Evolutionary conservation across 192 early-diverging fungal genomes (phyloP).

Genomic region (Coemansia sp.): DNA sequence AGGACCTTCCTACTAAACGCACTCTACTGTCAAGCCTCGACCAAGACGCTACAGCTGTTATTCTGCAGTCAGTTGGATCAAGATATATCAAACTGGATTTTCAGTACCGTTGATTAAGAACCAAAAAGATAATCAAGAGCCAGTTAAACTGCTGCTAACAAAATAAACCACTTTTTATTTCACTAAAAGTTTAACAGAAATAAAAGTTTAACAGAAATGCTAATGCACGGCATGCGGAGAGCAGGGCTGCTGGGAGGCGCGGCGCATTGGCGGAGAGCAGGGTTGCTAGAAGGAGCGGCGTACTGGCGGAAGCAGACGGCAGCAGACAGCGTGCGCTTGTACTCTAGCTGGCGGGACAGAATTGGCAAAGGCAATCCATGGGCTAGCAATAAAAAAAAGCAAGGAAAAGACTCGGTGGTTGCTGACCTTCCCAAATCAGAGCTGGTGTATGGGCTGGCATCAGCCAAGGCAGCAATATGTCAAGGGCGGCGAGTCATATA

Average conservation of each 20-base stretch:
- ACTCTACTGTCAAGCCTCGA: too few relatives aligned
- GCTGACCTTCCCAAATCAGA: slow-evolving; percentile 17
- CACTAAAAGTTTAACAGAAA: too few relatives aligned
- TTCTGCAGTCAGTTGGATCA: too few relatives aligned
- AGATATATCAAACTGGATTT: too few relatives aligned
- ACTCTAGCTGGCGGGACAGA: not conserved
- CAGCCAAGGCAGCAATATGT: slow-evolving; percentile 26
- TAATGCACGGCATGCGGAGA: not conserved
- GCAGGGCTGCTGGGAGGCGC: not conserved
- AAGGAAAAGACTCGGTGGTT: not conserved
- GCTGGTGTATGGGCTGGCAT: slow-evolving; percentile 33
- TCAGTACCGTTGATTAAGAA: too few relatives aligned
- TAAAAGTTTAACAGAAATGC: too few relatives aligned
- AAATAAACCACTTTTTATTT: too few relatives aligned
- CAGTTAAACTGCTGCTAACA: too few relatives aligned
- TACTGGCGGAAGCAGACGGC: not conserved
- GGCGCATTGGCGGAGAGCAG: not conserved
- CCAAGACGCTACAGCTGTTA: too few relatives aligned
- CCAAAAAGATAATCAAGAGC: too few relatives aligned
- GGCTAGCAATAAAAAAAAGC: not conserved
- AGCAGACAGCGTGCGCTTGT: not conserved
- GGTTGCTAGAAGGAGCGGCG: not conserved
- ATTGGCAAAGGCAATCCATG: not conserved
- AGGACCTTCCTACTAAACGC: too few relatives aligned
- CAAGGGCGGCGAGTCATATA: slow-evolving; percentile 27